Base-by-base conservation (phyloP, 768 basidiomycete species). In the Leccinellum albellum region DNA sequence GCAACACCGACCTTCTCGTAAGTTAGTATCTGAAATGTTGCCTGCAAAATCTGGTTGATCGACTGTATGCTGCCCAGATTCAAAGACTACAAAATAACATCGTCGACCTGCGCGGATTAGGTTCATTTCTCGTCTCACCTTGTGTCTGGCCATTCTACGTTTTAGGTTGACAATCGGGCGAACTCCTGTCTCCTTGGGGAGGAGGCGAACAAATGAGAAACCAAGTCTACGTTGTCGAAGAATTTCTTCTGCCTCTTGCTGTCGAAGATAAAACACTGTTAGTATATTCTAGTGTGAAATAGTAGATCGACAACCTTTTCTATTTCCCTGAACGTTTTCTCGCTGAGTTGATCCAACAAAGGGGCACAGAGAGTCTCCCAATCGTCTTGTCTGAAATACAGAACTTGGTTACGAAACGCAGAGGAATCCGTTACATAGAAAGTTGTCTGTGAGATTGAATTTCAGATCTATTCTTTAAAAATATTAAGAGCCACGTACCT, bases 401-500 rank as follows among this genome's bases (percentile, higher is more conserved):
- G 75, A 1, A 95, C 80, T 45, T 84, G 83, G 58, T 94, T 89
- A 40, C 88, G 80, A 64, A 87, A 92, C 7, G 87, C 89, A 20
- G 89, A 86, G 0, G 95, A 92, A 61, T 98, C 91, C 0, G 97
- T 98, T 45, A 94, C 79, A 71, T 98, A 98, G 73, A 97, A 99
- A 0, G 87, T 87, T 3, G 92, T 92, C 95, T 98, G 61, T 48
- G 2, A 23, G 24, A 9, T 31, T 45, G 35, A 14, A 37, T 35
- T 10, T 21, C 24, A 6, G 3, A 4, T 21, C 17, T 9, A n/a
- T n/a, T 28, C 14, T n/a, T 50, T 24, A 3, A 2, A n/a, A 14
- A 23, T 6, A 37, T 44, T 21, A 44, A 35, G 31, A 10, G 44
- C 20, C 20, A 67, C 80, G 46, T 59, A 91, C 96, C 77, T 83